Conservation (phyloP, 2,329 filamentous ascomycete species). For the Microdochium paspali region DNA sequence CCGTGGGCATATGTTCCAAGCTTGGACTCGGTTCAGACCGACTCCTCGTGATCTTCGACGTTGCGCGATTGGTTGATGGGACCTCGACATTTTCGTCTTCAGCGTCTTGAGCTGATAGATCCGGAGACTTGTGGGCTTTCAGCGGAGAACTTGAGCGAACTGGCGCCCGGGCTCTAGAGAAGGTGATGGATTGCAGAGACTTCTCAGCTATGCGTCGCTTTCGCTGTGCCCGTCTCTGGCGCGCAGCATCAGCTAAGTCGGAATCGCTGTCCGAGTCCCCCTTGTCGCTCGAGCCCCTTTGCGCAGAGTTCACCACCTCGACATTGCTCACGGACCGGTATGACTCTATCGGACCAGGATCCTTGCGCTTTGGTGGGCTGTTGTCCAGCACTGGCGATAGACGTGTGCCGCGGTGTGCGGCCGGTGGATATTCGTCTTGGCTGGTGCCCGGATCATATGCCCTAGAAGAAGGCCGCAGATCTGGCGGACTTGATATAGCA, state of each 20-base stretch:
- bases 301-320: not conserved
- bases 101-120: not conserved
- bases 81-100: slow-evolving; percentile 15
- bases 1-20: not conserved
- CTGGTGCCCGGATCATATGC: slow-evolving; percentile 1
- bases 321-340: slow-evolving; percentile 16
- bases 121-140: slow-evolving; percentile 3
- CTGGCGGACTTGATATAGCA: slow-evolving; percentile 30
- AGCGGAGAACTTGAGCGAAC: not conserved
- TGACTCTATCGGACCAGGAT: slow-evolving; percentile 23
- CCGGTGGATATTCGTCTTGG: not conserved
- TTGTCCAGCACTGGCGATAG: slow-evolving; percentile 1
- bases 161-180: slow-evolving; percentile 1
- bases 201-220: slow-evolving; percentile 15
- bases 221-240: slow-evolving; percentile 13
- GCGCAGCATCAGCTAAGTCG: slow-evolving; percentile 14
- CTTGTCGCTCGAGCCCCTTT: not conserved
- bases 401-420: not conserved
- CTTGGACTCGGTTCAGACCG: slow-evolving; percentile 5
- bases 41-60: slow-evolving; percentile 2
- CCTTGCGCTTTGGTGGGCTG: slow-evolving; percentile 7
- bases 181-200: slow-evolving; percentile 14
- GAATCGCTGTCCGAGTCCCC: slow-evolving; percentile 11
- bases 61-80: slow-evolving; percentile 17
- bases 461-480: slow-evolving; percentile 11